Percentiles rank a stretch among this genome's conserved stretches.
phyloP scores from a whole-genome alignment of 352 stramenopile genomes.

The Phytophthora cryptogea region DNA sequence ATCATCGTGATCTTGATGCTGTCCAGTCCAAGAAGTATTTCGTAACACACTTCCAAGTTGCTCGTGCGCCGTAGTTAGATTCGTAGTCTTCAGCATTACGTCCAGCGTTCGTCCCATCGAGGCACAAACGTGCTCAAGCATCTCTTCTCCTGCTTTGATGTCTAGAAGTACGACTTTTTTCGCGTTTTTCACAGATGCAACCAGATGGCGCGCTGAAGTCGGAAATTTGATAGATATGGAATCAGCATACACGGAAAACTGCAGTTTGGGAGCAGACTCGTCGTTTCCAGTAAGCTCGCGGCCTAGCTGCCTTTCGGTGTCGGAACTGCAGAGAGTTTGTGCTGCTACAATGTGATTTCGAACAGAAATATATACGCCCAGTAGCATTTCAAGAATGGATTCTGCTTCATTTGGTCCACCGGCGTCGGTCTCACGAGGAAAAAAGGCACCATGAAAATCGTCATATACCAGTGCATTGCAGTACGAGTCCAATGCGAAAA shows the following conservation, averaged over 20 bases:
- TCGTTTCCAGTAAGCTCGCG: not conserved
- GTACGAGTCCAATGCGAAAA: slow-evolving; percentile 48
- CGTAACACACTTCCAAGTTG: slow-evolving; percentile 23
- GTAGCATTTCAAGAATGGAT: slow-evolving; percentile 36
- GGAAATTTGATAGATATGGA: slow-evolving; percentile 53
- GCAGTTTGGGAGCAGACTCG: slow-evolving; percentile 10
- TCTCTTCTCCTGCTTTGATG: slow-evolving; percentile 37
- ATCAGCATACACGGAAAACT: slow-evolving; percentile 58
- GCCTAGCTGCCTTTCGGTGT: not conserved
- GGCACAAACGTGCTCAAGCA: slow-evolving; percentile 50
- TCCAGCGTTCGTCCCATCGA: slow-evolving; percentile 40
- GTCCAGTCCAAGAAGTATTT: slow-evolving; percentile 11
- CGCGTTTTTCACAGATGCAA: slow-evolving; percentile 20
- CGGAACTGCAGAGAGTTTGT: not conserved
- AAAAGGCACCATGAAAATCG: slow-evolving; percentile 12
- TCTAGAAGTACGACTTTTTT: slow-evolving; percentile 49
- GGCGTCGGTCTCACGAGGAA: slow-evolving; percentile 6
- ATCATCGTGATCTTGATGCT: not conserved
- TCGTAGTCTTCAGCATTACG: slow-evolving; percentile 17
- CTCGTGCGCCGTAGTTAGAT: slow-evolving; percentile 20
- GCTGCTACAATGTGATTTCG: slow-evolving; percentile 25
- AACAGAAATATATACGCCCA: slow-evolving; percentile 44
- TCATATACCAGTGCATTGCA: slow-evolving; percentile 26
- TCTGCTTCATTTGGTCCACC: slow-evolving; percentile 6
- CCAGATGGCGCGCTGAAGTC: slow-evolving; percentile 37